A percentile compares a stretch with the other conserved stretches of the same genome.
phyloP scores from a whole-genome alignment of 176 grass and related monocot genomes.

The Carex kokanica region DNA sequence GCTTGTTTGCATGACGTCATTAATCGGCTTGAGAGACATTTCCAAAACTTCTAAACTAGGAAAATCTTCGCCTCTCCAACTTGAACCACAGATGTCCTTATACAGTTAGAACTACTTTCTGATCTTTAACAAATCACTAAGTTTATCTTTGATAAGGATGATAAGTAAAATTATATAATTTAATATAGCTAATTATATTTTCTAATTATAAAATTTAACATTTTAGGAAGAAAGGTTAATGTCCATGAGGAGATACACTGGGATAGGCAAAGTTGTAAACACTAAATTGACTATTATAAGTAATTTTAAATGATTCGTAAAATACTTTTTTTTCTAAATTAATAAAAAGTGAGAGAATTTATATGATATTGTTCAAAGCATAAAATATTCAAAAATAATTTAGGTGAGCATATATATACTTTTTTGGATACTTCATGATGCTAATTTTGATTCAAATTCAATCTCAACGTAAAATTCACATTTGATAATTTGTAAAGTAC shows the following conservation, averaged over 20 bases:
- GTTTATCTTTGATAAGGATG: not conserved
- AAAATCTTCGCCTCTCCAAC: not conserved
- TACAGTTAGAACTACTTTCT: not conserved
- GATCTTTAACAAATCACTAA: not conserved
- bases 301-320: not conserved
- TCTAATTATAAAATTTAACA: not conserved
- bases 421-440: not conserved
- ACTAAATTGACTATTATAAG: not conserved
- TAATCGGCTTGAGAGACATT: not conserved
- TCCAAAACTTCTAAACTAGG: not conserved
- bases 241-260: not conserved
- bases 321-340: not conserved
- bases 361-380: not conserved
- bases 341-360: not conserved
- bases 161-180: not conserved
- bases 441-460: not conserved
- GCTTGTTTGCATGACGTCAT: slow-evolving; percentile 18
- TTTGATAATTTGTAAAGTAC: not conserved
- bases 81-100: slow-evolving; percentile 10
- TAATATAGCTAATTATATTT: not conserved
- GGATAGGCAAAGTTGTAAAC: not conserved
- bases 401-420: not conserved
- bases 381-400: not conserved
- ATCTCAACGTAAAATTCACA: not conserved
- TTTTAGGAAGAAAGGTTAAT: not conserved